Base-by-base conservation (phyloP, 2,329 filamentous ascomycete genomes). In the Diaporthe nobilis region DNA sequence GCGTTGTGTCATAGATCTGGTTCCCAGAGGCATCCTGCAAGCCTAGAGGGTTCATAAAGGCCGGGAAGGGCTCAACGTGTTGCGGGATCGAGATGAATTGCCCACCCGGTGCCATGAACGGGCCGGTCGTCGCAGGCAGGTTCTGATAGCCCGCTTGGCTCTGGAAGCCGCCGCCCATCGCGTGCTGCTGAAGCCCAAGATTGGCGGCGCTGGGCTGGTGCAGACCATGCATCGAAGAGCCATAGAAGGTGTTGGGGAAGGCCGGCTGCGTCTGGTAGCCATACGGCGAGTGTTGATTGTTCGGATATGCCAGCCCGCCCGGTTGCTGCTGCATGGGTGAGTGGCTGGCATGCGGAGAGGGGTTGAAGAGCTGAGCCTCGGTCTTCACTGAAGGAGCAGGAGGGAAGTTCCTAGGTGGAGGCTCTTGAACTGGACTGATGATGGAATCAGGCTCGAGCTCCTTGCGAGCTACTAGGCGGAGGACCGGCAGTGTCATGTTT, bases 401-500 rank as follows among this genome's bases (percentile, higher is more conserved):
- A 42, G 81, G 82, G 70, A 83, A 83, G 1, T 79, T 78, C 53
- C 87, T 85, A 13, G 85, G 85, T 10, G 88, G 86, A 2, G 85
- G 87, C 60, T 92, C 90, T 78, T 92, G 91, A 2, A 94, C 87
- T 0, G 92, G 92, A 80, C 92, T 94, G 82, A 94, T 92, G 78
- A 93, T 87, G 31, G 91, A 93, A 79, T 94, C 91, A 10, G 88
- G 87, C 34, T 89, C 86, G 25, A 93, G 84, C 22, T 83, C 81
- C 75, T 79, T 81, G 39, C 79, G 79, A 44, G 87, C 87, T 4
- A 92, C 90, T 3, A 93, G 86, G 22, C 87, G 85, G 74, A 98
- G 87, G 44, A 98, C 91, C 0, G 96, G 95, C 81, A 98, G 90
- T 80, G 94, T 94, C 81, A 98, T 94, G 78, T 95, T 92, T 83